Conservation (phyloP, 2,329 filamentous ascomycete genomes). For the Pseudogymnoascus pannorum region DNA sequence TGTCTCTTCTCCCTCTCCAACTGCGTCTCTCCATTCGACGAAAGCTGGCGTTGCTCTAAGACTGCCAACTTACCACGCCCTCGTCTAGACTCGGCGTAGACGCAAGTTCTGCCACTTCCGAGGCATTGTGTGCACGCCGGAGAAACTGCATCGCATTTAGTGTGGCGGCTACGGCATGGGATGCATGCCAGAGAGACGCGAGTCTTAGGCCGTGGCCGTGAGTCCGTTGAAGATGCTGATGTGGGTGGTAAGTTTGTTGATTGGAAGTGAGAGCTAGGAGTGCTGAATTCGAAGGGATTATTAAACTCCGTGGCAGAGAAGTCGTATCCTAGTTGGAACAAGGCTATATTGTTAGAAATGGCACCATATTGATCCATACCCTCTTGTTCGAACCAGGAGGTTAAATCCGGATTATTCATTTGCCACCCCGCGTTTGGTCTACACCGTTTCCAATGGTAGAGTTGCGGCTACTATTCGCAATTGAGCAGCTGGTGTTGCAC, state of each 20-base stretch:
- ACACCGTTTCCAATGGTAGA: background rate
- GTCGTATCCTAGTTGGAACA: background rate
- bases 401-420: background rate
- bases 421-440: background rate
- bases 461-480: background rate
- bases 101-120: slow-evolving; percentile 36
- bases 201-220: slow-evolving; percentile 1
- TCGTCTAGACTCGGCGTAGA: slow-evolving; percentile 41
- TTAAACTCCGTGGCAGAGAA: background rate
- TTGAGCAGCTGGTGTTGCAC: background rate
- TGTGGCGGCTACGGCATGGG: slow-evolving; percentile 31
- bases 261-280: background rate
- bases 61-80: slow-evolving; percentile 33
- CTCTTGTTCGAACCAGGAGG: background rate
- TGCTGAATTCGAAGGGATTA: background rate
- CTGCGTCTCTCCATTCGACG: slow-evolving; percentile 29
- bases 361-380: background rate
- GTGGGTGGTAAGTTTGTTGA: background rate
- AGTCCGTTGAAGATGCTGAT: background rate
- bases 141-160: slow-evolving; percentile 40
- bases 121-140: slow-evolving; percentile 38
- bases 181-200: slow-evolving; percentile 9
- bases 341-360: background rate
- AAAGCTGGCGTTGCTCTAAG: slow-evolving; percentile 11
- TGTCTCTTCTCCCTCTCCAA: slow-evolving; percentile 9